These are phyloP conservation scores for Fusarium dimerum DNA, from an alignment of 2,329 filamentous ascomycete species.

Conservation along the genomic window DNA sequence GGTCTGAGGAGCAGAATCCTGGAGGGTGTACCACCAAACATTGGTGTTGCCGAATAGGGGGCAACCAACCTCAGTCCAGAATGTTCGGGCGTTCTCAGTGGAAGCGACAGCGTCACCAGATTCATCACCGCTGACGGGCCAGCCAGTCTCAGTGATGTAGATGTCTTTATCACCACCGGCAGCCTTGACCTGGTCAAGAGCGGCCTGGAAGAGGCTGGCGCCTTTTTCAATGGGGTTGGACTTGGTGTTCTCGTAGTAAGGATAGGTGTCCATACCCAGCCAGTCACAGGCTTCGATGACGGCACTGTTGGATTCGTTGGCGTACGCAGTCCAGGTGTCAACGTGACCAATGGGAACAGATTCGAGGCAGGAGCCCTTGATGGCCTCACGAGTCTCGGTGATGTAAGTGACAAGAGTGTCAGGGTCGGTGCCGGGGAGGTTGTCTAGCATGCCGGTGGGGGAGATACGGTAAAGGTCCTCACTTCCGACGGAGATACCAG, in stretches of 20 bases:
- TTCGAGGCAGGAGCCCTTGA: slow-evolving; percentile 62
- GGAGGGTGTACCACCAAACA: slow-evolving; percentile 77
- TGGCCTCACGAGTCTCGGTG: slow-evolving; percentile 61
- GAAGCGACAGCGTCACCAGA: slow-evolving; percentile 64
- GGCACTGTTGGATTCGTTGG: slow-evolving; percentile 69
- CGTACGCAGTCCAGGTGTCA: slow-evolving; percentile 84
- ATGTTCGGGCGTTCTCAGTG: slow-evolving; percentile 70
- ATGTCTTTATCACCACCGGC: slow-evolving; percentile 68
- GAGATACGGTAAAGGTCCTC: slow-evolving; percentile 86
- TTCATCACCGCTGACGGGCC: slow-evolving; percentile 71
- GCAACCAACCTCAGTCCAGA: slow-evolving; percentile 80
- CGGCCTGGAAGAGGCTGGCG: slow-evolving; percentile 67
- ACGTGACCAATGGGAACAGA: slow-evolving; percentile 74
- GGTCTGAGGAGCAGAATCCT: slow-evolving; percentile 61
- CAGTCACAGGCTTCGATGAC: slow-evolving; percentile 74
- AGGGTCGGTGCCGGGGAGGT: slow-evolving; percentile 64
- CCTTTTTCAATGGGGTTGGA: slow-evolving; percentile 66
- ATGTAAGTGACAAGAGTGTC: slow-evolving; percentile 69
- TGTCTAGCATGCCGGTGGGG: slow-evolving; percentile 64
- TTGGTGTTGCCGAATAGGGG: slow-evolving; percentile 63
- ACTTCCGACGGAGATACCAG: slow-evolving; percentile 81
- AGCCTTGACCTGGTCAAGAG: slow-evolving; percentile 59
- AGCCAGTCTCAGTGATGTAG: slow-evolving; percentile 89
- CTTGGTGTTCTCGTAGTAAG: slow-evolving; percentile 74
- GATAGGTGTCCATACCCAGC: slow-evolving; percentile 84